Percentiles rank a stretch among this genome's conserved stretches.
phyloP scores from a whole-genome alignment of 1,284 basidiomycete genomes.

The Pulveroboletus sp. region DNA sequence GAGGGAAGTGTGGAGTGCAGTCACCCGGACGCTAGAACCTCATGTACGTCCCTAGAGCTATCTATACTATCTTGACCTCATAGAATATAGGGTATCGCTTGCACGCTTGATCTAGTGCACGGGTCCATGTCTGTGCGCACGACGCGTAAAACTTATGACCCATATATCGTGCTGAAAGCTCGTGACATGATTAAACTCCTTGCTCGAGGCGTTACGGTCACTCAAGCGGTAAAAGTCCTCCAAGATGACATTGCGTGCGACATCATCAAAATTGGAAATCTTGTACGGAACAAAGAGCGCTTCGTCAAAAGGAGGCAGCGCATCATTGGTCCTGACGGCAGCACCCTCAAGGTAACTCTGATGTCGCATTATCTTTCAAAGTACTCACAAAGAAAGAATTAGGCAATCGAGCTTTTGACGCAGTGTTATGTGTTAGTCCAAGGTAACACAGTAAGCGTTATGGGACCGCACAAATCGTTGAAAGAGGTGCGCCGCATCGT shows the following conservation, averaged over 20 bases:
- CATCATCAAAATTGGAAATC: constrained; percentile 96
- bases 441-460: constrained; percentile 96
- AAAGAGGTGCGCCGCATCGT: constrained; percentile 97
- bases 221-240: constrained; percentile 87
- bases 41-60: constrained; percentile 52
- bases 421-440: constrained; percentile 98
- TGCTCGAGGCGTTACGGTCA: constrained; percentile 84
- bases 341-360: constrained; percentile 81
- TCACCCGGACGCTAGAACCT: constrained; percentile 84
- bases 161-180: constrained; percentile 94
- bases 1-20: constrained; percentile 91
- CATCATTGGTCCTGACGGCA: constrained; percentile 96
- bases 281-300: constrained; percentile 95
- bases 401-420: constrained; percentile 97
- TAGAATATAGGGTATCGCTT: constrained; percentile 72
- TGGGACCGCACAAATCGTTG: constrained; percentile 94
- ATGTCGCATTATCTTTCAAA: neutral
- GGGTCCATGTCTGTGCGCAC: constrained; percentile 98
- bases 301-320: constrained; percentile 96
- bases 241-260: constrained; percentile 93
- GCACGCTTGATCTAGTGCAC: constrained; percentile 93
- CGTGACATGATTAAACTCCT: constrained; percentile 95
- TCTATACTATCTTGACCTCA: constrained; percentile 1
- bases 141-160: constrained; percentile 96
- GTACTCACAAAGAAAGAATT: constrained; percentile 17